These are phyloP conservation scores for Arachis hypogaea DNA, from an alignment of 306 rosid species.

Conservation along the genomic window DNA sequence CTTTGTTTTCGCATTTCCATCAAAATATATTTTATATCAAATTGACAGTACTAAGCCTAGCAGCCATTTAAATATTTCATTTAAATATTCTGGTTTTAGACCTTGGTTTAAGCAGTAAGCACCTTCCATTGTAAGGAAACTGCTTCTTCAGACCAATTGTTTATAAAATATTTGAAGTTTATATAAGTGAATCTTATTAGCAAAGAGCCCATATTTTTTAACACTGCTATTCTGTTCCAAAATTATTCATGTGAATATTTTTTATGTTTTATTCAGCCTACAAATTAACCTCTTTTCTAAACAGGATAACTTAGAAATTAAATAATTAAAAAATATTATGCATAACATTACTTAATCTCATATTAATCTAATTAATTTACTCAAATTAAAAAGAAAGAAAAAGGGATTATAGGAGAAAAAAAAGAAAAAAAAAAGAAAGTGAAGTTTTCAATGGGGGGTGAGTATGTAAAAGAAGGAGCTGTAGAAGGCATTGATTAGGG, in stretches of 20 bases:
- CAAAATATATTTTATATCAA: neutral
- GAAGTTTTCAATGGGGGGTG: slow-evolving; percentile 3
- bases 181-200: neutral
- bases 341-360: no score
- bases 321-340: no score
- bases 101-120: slow-evolving; percentile 12
- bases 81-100: slow-evolving; percentile 1
- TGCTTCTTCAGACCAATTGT: neutral
- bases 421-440: neutral
- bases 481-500: slow-evolving; percentile 57
- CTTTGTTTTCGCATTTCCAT: neutral
- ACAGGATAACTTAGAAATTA: no score
- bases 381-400: neutral
- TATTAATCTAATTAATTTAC: no score
- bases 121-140: neutral
- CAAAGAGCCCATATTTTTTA: no score
- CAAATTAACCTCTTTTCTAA: no score
- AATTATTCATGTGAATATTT: no score
- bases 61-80: neutral
- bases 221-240: no score
- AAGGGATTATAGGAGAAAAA: neutral
- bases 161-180: no score
- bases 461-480: slow-evolving; percentile 26
- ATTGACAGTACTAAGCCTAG: neutral
- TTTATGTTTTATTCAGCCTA: no score